Conservation (phyloP, 2,329 filamentous ascomycete species). For the Stylonectria norvegica region DNA sequence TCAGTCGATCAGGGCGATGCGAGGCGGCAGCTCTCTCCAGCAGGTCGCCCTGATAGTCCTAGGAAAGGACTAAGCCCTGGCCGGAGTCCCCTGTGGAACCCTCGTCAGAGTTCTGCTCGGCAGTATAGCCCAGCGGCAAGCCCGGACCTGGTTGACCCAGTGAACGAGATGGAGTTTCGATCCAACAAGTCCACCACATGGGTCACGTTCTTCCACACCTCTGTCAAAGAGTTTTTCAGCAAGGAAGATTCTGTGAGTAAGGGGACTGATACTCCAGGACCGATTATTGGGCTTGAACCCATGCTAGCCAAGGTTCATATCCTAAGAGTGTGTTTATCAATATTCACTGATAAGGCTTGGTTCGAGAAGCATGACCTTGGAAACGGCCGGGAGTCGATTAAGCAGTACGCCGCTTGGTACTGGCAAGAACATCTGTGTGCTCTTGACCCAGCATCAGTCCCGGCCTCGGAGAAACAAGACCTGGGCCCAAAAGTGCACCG, state of each 20-base stretch:
- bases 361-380: slow-evolving; percentile 29
- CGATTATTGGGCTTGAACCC: slow-evolving; percentile 35
- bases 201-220: slow-evolving; percentile 40
- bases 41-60: not conserved
- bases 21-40: slow-evolving; percentile 19
- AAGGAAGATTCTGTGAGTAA: slow-evolving; percentile 27
- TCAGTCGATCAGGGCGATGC: slow-evolving; percentile 9
- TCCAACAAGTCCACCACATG: slow-evolving; percentile 40
- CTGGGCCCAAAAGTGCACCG: slow-evolving; percentile 33
- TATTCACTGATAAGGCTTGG: slow-evolving; percentile 35
- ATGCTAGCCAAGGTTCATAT: slow-evolving; percentile 35
- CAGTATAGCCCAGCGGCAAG: slow-evolving; percentile 27
- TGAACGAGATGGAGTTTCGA: slow-evolving; percentile 37
- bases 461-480: slow-evolving; percentile 29
- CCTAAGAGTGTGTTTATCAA: slow-evolving; percentile 36
- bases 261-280: slow-evolving; percentile 7
- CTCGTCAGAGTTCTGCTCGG: slow-evolving; percentile 18
- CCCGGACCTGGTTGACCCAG: slow-evolving; percentile 30
- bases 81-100: slow-evolving; percentile 7
- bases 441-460: slow-evolving; percentile 29
- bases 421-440: slow-evolving; percentile 42
- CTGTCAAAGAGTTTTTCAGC: slow-evolving; percentile 39
- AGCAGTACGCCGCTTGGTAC: slow-evolving; percentile 43
- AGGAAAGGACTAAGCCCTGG: not conserved
- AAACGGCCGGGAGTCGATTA: slow-evolving; percentile 29